phyloP scores from a whole-genome alignment of 805 yeast genomes.

The Yamadazyma phyllophila region DNA sequence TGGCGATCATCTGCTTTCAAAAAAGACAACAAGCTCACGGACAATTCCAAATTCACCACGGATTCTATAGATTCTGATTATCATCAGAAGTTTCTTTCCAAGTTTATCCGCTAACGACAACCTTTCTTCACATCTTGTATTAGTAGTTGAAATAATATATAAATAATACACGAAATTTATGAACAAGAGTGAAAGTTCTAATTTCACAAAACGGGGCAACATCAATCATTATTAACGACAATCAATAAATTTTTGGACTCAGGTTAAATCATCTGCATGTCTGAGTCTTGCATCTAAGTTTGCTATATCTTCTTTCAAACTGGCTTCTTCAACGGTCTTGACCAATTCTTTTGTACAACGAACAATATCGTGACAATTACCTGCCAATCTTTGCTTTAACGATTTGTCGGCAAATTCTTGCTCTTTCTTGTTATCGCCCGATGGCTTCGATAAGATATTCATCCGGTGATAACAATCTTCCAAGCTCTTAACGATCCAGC shows the following conservation, averaged over 20 bases:
- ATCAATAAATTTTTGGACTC: background rate
- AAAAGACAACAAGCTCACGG: constrained; percentile 10
- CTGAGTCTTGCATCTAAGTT: constrained; percentile 67
- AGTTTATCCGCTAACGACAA: constrained; percentile 25
- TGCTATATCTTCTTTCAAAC: constrained; percentile 80
- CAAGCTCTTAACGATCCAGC: constrained; percentile 84
- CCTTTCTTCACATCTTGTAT: constrained; percentile 2
- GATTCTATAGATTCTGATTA: constrained; percentile 33
- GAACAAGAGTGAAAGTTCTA: background rate
- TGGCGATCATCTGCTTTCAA: constrained; percentile 31
- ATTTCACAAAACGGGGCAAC: background rate
- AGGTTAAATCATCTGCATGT: constrained; percentile 29
- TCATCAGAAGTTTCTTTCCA: constrained; percentile 35
- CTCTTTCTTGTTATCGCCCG: constrained; percentile 39
- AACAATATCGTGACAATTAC: constrained; percentile 94
- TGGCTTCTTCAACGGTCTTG: constrained; percentile 93
- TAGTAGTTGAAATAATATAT: constrained; percentile 1
- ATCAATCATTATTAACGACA: background rate
- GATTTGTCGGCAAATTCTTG: constrained; percentile 78
- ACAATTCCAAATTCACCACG: constrained; percentile 23
- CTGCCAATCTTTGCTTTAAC: constrained; percentile 91
- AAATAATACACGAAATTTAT: constrained; percentile 8
- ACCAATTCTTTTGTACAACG: constrained; percentile 95
- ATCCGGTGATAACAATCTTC: constrained; percentile 84
- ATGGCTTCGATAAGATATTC: constrained; percentile 61